Conservation (phyloP, 805 yeast species). For the Suhomyces sp. region DNA sequence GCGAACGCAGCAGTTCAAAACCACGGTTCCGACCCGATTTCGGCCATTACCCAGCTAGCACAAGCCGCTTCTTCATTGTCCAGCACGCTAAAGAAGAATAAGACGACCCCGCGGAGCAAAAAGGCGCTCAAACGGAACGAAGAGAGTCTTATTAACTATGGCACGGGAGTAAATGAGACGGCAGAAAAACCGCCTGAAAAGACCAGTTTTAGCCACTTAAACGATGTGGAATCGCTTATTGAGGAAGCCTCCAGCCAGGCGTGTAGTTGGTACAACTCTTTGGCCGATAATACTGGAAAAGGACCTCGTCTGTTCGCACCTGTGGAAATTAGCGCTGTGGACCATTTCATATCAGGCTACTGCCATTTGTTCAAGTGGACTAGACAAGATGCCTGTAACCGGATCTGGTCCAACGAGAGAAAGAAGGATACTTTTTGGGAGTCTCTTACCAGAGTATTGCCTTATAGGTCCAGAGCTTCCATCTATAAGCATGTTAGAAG, state of each 20-base stretch:
- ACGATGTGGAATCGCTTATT: constrained; percentile 30
- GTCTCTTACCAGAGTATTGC: constrained; percentile 69
- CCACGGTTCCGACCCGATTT: constrained; percentile 12
- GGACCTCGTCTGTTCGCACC: constrained; percentile 50
- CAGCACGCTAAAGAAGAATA: constrained; percentile 7
- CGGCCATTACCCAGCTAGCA: constrained; percentile 28
- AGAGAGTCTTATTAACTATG: constrained; percentile 6
- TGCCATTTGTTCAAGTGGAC: constrained; percentile 60
- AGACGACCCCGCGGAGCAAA: constrained; percentile 3
- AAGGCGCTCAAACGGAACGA: constrained; percentile 6
- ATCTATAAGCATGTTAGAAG: constrained; percentile 91
- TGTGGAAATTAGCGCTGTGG: constrained; percentile 70
- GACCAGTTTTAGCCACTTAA: constrained; percentile 24
- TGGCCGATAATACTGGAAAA: constrained; percentile 16
- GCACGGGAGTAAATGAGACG: not conserved
- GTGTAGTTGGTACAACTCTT: constrained; percentile 33
- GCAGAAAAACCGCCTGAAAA: not conserved
- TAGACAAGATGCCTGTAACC: constrained; percentile 67
- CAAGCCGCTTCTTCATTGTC: constrained; percentile 23
- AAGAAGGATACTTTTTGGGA: constrained; percentile 92
- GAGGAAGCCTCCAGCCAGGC: constrained; percentile 36
- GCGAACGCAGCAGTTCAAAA: constrained; percentile 24
- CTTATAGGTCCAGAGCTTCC: constrained; percentile 83
- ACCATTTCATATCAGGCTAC: constrained; percentile 68
- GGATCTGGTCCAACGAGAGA: constrained; percentile 85